Conservation (phyloP, 495 filamentous ascomycete species). For the Hypoxylon crocopeplum region DNA sequence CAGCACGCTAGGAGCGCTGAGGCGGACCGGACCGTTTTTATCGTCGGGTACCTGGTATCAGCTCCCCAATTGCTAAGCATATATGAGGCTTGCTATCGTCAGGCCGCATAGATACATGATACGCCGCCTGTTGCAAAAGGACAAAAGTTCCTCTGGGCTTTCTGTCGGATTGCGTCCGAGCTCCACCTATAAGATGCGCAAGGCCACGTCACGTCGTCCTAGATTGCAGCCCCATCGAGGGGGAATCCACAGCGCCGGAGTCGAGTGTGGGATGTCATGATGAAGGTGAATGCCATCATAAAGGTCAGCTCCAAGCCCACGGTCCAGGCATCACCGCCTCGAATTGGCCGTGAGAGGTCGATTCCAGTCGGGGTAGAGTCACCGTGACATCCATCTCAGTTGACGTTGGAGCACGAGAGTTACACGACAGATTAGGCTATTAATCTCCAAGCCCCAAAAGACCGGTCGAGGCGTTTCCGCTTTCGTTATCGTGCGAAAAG, state of each 20-base stretch:
- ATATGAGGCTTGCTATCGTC: too few relatives aligned
- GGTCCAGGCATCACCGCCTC: too few relatives aligned
- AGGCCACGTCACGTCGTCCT: slow-evolving; percentile 6
- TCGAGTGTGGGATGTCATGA: slow-evolving; percentile 3
- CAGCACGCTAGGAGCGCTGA: background rate
- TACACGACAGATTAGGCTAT: slow-evolving; percentile 4
- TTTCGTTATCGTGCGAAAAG: background rate
- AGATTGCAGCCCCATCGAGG: too few relatives aligned
- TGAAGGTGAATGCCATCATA: background rate
- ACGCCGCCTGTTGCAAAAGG: background rate
- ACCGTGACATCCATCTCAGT: too few relatives aligned
- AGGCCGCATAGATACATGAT: background rate
- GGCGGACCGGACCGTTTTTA: background rate
- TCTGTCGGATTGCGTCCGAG: background rate
- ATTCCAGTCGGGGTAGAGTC: too few relatives aligned
- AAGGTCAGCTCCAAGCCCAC: too few relatives aligned
- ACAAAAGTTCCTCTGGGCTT: slow-evolving; percentile 1
- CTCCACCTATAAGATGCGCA: slow-evolving; percentile 11
- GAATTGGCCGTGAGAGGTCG: too few relatives aligned
- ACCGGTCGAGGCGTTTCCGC: slow-evolving; percentile 16
- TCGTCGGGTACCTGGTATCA: background rate
- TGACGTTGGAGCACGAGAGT: too few relatives aligned
- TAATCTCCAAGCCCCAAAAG: background rate
- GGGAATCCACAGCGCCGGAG: too few relatives aligned
- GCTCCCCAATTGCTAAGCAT: background rate